These are phyloP conservation scores for Coemansia sp. DNA, from an alignment of 192 early-diverging fungal species.

Conservation along the genomic window DNA sequence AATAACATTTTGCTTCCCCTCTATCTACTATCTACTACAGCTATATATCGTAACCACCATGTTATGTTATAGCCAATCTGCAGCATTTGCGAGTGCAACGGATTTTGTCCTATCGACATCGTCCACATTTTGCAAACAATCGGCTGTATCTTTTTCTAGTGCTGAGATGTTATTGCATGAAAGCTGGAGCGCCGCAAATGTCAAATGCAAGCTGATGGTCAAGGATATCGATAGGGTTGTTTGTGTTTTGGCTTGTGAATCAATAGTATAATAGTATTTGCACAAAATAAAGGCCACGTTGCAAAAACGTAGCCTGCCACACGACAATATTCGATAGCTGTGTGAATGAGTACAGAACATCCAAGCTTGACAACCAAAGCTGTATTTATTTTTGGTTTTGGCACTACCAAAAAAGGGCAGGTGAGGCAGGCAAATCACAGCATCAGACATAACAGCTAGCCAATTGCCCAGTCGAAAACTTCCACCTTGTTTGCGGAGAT, in stretches of 20 bases:
- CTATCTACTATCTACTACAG: too few species aligned
- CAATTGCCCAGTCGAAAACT: conserved; percentile 25
- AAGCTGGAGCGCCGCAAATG: too few species aligned
- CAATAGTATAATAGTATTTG: background rate
- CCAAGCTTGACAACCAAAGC: background rate
- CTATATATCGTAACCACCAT: too few species aligned
- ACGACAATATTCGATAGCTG: too few species aligned
- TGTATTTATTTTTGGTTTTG: background rate
- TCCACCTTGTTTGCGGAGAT: conserved; percentile 26
- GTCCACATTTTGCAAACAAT: too few species aligned
- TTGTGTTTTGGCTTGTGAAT: background rate
- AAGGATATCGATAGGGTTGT: too few species aligned
- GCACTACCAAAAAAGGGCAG: background rate
- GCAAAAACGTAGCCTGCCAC: background rate
- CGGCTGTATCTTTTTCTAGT: too few species aligned
- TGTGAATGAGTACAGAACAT: too few species aligned
- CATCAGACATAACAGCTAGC: background rate
- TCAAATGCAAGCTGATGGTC: too few species aligned
- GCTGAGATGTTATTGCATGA: too few species aligned
- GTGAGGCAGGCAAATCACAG: background rate
- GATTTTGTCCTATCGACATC: too few species aligned
- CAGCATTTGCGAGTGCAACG: background rate
- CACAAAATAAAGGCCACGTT: background rate
- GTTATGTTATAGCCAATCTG: too few species aligned
- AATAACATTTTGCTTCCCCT: background rate